Evolutionary conservation across 352 stramenopile species (phyloP), one percentile per base, ranked within the genome.

Genomic region (Thalassiosira tumida): DNA sequence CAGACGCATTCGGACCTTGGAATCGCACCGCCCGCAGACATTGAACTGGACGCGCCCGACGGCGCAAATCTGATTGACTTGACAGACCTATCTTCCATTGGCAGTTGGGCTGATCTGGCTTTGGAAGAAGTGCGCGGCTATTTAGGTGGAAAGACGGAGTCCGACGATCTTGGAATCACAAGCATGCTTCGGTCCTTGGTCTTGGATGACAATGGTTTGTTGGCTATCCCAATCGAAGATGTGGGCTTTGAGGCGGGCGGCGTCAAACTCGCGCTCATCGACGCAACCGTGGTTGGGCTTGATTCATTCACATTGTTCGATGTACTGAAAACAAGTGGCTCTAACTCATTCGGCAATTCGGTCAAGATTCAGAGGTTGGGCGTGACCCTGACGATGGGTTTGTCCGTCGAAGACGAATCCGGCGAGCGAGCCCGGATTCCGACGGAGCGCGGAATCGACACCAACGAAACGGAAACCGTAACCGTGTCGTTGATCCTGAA

Each of bases 271-370:
- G 79, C 74, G 54, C 54, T 97, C 35, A 93, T 89, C 21, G 85
- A 95, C 78, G 86, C 96, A 33, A 90, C 91, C 54, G 33, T 96
- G 6, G 72, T 86, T 74, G 95, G 95, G 24, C 75, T 97, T 40
- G 95, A 96, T 91, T 96, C 91, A 0, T 96, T 97, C 47, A 93
- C 85, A 17, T 31, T 81, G 15, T 96, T 97, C 73, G 81, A 96
- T 73, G 83, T 95, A 6, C 84, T 97, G 10, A 80, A 92, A 14
- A 59, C 67, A 35, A 93, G 92, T 74, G 87, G 87, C 35, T 84
- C 90, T 14, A 76, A 92, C 31, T 93, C 86, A n/a, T 78, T 97
- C 17, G 78, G 92, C 47, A 96, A 96, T 80, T 86, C 94, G 13
- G 87, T 96, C 29, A 93, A 87, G 26, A 91, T 96, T 74, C 40